Evolutionary conservation across 345 rosid species (phyloP).

Genomic region (Litchi chinensis): DNA sequence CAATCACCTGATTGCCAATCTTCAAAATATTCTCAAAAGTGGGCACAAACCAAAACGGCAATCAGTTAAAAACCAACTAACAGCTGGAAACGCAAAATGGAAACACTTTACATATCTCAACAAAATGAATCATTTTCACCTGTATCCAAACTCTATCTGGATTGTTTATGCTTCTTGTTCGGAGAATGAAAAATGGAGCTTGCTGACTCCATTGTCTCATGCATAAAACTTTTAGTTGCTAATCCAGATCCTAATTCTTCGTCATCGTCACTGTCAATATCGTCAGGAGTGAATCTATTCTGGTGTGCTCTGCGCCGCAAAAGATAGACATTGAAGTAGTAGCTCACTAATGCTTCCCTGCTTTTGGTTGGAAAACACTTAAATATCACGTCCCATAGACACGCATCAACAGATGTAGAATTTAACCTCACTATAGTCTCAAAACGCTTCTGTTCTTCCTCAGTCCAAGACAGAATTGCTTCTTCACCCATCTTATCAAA

Average conservation of each 20-base stretch:
- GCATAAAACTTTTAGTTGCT: constrained; percentile 26
- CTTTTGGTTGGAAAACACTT: constrained; percentile 48
- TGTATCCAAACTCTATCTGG: constrained; percentile 16
- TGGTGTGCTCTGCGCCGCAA: constrained; percentile 75
- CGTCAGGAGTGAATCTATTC: constrained; percentile 52
- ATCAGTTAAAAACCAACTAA: not conserved
- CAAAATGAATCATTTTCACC: not conserved
- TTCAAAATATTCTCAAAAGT: not conserved
- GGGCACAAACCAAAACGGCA: not conserved
- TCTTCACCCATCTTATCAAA: constrained; percentile 80
- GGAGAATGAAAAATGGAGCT: constrained; percentile 53
- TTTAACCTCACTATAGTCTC: constrained; percentile 44
- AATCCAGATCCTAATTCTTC: constrained; percentile 39
- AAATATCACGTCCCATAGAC: constrained; percentile 53
- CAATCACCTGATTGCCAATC: not conserved
- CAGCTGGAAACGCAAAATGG: not conserved
- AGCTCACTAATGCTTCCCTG: constrained; percentile 64
- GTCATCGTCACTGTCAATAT: constrained; percentile 70
- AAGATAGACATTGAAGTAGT: constrained; percentile 76
- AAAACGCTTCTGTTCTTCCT: constrained; percentile 55
- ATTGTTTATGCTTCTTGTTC: constrained; percentile 46
- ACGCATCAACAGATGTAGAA: constrained; percentile 36
- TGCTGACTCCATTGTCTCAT: constrained; percentile 36
- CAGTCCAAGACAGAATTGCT: constrained; percentile 53
- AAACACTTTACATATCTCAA: constrained; percentile 7